Evolutionary conservation across 1,284 basidiomycete genomes (phyloP), one percentile per base, ranked within the genome.

Genomic region (Sanguinoderma infundibulare): DNA sequence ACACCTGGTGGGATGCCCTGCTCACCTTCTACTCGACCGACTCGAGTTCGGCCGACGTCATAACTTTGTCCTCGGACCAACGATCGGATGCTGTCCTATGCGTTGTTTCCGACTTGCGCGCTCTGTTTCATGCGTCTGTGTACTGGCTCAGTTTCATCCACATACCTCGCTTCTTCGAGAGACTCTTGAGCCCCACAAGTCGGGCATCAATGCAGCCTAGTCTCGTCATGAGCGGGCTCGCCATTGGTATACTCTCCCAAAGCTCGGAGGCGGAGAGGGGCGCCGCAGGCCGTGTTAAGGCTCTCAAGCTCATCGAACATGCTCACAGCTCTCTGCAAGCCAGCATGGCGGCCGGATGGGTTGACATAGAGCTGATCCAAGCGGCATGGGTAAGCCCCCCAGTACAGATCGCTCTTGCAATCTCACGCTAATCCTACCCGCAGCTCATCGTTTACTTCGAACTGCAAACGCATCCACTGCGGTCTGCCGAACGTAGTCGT

Each of bases 91-190:
- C 81, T 4, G 70, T 78, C 5, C 56, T 61, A 24, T 24, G 39
- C 32, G 55, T 67, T 20, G 59, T 67, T 14, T 36, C 47, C 1
- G 89, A 91, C 67, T 72, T 92, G 14, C 84, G 83, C 5, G 87
- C 86, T 59, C 72, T 90, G 32, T 89, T 91, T 72, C 80, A 79
- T 10, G 75, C 77, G 20, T 86, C 86, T 22, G 84, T 84, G 59
- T 85, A 87, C 73, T 90, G 87, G 86, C 83, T 91, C 68, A 85
- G 86, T 10, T 91, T 90, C 71, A 81, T 91, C 69, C 85, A 91
- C 68, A 75, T 90, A 14, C 87, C 88, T 32, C 81, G 77, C 14
- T 91, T 92, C 74, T 85, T 88, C 66, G 75, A 75, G 53, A 81
- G 78, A 32, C 84, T 87, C 67, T 81, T 80, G 63, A 79, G 90